Conservation (phyloP, 345 rosid species). For the Corymbia maculata region DNA sequence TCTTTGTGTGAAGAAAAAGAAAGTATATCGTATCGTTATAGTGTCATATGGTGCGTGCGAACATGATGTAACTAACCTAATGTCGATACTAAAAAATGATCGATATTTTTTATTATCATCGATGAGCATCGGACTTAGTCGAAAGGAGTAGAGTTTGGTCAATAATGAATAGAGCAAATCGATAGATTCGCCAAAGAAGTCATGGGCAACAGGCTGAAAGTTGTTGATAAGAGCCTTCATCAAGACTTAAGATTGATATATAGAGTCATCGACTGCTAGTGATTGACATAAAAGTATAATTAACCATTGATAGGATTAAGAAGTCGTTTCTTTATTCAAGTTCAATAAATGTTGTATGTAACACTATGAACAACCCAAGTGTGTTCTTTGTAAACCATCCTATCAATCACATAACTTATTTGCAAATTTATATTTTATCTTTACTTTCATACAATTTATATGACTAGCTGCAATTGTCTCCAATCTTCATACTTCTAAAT, state of each 20-base stretch:
- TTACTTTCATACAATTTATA: neutral
- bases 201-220: neutral
- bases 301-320: neutral
- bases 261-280: neutral
- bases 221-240: neutral
- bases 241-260: neutral
- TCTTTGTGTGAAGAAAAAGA: neutral
- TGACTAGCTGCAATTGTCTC: neutral
- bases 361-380: neutral
- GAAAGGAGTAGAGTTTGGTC: neutral
- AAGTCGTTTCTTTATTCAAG: neutral
- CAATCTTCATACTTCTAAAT: neutral
- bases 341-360: neutral
- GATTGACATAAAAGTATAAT: neutral
- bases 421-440: neutral
- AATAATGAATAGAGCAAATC: neutral
- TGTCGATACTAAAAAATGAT: neutral
- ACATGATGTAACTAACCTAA: neutral
- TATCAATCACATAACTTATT: neutral
- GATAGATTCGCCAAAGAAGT: neutral
- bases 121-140: neutral
- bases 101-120: neutral
- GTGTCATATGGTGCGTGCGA: neutral
- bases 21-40: neutral
- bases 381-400: neutral